Evolutionary conservation across 2,329 filamentous ascomycete genomes (phyloP), one percentile per base, ranked within the genome.

Genomic region (Shiraia bambusicola): DNA sequence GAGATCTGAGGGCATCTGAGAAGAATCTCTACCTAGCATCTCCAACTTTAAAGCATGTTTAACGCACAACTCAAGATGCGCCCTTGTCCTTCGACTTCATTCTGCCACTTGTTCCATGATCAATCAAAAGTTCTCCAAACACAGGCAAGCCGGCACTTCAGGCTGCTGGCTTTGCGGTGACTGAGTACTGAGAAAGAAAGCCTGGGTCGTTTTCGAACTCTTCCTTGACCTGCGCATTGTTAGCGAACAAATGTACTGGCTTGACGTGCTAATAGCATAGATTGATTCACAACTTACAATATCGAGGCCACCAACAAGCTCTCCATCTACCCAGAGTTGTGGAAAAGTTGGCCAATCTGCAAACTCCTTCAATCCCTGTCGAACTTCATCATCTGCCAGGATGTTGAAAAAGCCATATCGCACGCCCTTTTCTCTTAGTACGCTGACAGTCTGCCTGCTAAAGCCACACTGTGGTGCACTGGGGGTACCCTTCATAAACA

Each of bases 361-460:
- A 68, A 84, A 97, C 72, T 93, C 88, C 78, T 98, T 98, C 63
- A 98, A 73, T 1, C 93, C 93, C 73, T 97, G 92, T 47, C 93
- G 81, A 34, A 98, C 93, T 69, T 97, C 92, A 62, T 98, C 92
- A 67, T 98, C 93, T 50, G 93, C 93, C 58, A 98, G 72, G 52
- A 98, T 98, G 67, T 98, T 97, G 77, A 98, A 98, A 77, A 98
- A 98, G 14, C 93, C 93, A 69, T 97, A 98, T 67, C 95, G 89
- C 47, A 98, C 87, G 35, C 86, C 86, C 65, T 89, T 85, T 72
- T 97, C 92, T 37, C 93, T 81, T 59, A 98, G 73, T 33, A 98
- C 81, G 17, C 76, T 83, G 30, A 98, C 93, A 31, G 95, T 75
- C 73, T 96, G 90, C 55, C 92, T 78, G 54, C 88, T 95, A 72